A percentile compares a stretch with the other conserved stretches of the same genome.
Evolutionary conservation across 169 alveolate genomes (phyloP).

Genomic region (Eimeria praecox): DNA sequence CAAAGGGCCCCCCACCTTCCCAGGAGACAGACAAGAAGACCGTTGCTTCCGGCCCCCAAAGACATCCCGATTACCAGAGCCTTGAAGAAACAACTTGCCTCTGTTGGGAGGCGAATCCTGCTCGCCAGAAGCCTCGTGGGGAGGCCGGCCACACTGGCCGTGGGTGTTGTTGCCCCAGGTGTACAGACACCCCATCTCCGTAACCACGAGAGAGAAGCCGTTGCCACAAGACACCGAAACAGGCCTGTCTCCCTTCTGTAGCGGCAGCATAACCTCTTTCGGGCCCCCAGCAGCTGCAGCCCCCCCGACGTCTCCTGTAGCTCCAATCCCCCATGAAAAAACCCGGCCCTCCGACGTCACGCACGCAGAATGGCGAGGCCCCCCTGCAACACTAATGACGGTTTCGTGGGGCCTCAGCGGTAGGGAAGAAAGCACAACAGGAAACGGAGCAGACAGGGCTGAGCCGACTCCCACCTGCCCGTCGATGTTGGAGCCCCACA

Average conservation of each 20-base stretch:
- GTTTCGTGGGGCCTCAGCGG: constrained; percentile 53
- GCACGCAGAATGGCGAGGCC: constrained; percentile 74
- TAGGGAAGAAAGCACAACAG: constrained; percentile 30
- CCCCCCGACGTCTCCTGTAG: constrained; percentile 47
- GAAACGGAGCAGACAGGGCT: constrained; percentile 25
- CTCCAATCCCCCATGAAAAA: constrained; percentile 77
- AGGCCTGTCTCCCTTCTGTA: constrained; percentile 37
- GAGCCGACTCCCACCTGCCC: constrained; percentile 82
- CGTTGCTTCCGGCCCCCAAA: constrained; percentile 42
- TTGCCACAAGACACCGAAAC: constrained; percentile 84
- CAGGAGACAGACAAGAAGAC: constrained; percentile 30
- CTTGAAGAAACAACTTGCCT: constrained; percentile 1
- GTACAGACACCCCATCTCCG: constrained; percentile 84
- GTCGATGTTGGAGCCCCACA: constrained; percentile 82
- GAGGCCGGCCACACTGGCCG: constrained; percentile 80
- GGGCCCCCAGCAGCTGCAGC: constrained; percentile 58
- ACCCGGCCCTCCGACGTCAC: constrained; percentile 75
- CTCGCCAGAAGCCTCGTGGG: constrained; percentile 1
- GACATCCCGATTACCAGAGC: constrained; percentile 29
- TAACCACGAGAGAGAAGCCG: constrained; percentile 86
- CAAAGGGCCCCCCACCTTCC: constrained; percentile 71
- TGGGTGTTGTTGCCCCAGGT: constrained; percentile 86
- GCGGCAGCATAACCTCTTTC: constrained; percentile 32
- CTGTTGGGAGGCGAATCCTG: background rate
- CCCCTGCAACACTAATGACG: constrained; percentile 29